Evolutionary conservation across 495 filamentous ascomycete species (phyloP).

Genomic region (Talaromyces nanjingensis): DNA sequence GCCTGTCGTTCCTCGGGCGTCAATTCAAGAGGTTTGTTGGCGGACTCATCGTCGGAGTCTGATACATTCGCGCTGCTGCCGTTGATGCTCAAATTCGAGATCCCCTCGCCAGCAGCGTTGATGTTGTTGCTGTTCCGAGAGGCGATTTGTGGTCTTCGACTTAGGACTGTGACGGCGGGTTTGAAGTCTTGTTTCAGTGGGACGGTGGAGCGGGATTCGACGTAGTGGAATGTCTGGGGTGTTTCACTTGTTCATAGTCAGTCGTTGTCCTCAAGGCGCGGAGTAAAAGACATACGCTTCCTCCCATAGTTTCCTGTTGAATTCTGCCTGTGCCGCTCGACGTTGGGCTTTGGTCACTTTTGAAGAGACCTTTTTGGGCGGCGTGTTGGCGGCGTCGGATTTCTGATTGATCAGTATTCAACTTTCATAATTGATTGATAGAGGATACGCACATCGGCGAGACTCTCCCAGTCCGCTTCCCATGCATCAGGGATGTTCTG

Average conservation of each 20-base stretch:
- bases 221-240: slow-evolving; percentile 63
- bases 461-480: slow-evolving; percentile 83
- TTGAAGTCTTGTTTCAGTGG: slow-evolving; percentile 79
- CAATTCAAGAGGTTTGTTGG: slow-evolving; percentile 47
- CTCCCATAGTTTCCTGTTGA: slow-evolving; percentile 80
- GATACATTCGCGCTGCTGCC: slow-evolving; percentile 49
- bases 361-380: slow-evolving; percentile 41
- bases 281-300: slow-evolving; percentile 57
- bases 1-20: slow-evolving; percentile 65
- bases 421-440: not conserved
- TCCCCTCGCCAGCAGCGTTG: slow-evolving; percentile 49
- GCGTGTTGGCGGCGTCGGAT: slow-evolving; percentile 23
- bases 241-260: slow-evolving; percentile 39
- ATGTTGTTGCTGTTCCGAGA: slow-evolving; percentile 24
- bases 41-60: slow-evolving; percentile 56
- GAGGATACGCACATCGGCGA: slow-evolving; percentile 56
- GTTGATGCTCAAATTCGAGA: slow-evolving; percentile 45
- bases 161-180: slow-evolving; percentile 72
- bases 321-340: slow-evolving; percentile 70
- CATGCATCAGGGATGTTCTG: slow-evolving; percentile 65
- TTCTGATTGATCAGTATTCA: slow-evolving; percentile 19
- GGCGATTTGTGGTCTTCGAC: slow-evolving; percentile 61
- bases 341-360: slow-evolving; percentile 68
- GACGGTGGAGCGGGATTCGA: slow-evolving; percentile 56
- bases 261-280: not conserved